Evolutionary conservation across 2,329 filamentous ascomycete genomes (phyloP).

Genomic region (Neofusicoccum parvum): DNA sequence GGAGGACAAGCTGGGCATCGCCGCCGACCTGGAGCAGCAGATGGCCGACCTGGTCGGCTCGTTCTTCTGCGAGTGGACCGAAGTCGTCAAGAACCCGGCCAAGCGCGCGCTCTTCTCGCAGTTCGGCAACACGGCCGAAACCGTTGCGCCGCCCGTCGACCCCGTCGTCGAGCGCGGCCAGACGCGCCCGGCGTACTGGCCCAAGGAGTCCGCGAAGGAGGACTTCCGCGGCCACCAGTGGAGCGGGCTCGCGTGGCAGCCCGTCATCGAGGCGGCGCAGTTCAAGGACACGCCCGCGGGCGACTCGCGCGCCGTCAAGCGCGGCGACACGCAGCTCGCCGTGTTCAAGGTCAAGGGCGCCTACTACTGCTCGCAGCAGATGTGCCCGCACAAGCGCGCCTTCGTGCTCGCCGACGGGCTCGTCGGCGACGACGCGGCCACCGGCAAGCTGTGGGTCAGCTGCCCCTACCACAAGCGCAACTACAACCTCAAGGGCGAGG

Average conservation of each 20-base stretch:
- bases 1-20: slow-evolving; percentile 84
- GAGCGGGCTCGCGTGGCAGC: slow-evolving; percentile 74
- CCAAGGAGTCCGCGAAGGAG: slow-evolving; percentile 64
- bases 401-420: slow-evolving; percentile 88
- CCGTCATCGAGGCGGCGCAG: slow-evolving; percentile 69
- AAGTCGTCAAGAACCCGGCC: slow-evolving; percentile 71
- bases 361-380: slow-evolving; percentile 87
- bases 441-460: slow-evolving; percentile 75
- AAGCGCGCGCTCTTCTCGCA: slow-evolving; percentile 73
- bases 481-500: slow-evolving; percentile 70
- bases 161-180: slow-evolving; percentile 73
- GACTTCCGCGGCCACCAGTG: slow-evolving; percentile 73
- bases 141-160: slow-evolving; percentile 66
- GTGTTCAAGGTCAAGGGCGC: slow-evolving; percentile 80
- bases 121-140: slow-evolving; percentile 82
- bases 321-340: slow-evolving; percentile 85
- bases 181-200: slow-evolving; percentile 75
- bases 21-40: slow-evolving; percentile 78
- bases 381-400: slow-evolving; percentile 90
- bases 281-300: slow-evolving; percentile 73
- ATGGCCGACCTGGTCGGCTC: slow-evolving; percentile 83
- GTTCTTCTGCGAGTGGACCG: slow-evolving; percentile 92
- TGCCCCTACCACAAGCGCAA: slow-evolving; percentile 91
- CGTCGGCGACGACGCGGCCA: slow-evolving; percentile 66
- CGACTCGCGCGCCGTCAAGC: slow-evolving; percentile 76